Percentiles rank a stretch among this genome's conserved stretches.
Conservation (phyloP, 176 grass and related monocot species). For the Pharus latifolius region DNA sequence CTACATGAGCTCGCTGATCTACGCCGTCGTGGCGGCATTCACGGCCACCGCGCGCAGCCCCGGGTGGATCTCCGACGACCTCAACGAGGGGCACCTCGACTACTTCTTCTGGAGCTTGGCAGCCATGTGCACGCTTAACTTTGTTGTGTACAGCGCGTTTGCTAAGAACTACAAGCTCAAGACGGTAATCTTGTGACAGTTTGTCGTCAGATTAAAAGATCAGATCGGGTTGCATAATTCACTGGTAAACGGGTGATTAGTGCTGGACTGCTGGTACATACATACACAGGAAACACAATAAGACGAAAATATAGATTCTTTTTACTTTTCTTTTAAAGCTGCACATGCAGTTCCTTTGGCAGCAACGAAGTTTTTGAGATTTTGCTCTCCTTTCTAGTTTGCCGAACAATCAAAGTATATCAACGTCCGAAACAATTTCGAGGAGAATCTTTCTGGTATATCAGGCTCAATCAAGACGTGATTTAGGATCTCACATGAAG, state of each 20-base stretch:
- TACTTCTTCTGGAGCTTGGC: conserved; percentile 65
- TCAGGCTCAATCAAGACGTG: too few relatives aligned
- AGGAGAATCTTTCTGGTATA: too few relatives aligned
- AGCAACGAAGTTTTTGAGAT: background rate
- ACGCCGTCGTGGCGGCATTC: conserved; percentile 35
- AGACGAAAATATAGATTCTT: background rate
- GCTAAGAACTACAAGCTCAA: conserved; percentile 64
- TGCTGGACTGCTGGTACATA: background rate
- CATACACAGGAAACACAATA: background rate
- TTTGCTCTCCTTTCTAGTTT: background rate
- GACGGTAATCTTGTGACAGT: conserved; percentile 28
- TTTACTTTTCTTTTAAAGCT: background rate
- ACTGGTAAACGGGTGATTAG: background rate
- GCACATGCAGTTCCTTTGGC: background rate
- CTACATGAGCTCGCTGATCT: conserved; percentile 71
- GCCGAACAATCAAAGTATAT: background rate
- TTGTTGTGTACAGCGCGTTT: conserved; percentile 40
- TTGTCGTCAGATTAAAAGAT: background rate
- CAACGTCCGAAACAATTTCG: too few relatives aligned
- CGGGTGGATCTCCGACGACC: conserved; percentile 74
- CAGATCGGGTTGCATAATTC: background rate
- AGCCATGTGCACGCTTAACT: conserved; percentile 53
- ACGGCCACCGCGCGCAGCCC: conserved; percentile 23
- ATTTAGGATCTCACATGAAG: too few relatives aligned
- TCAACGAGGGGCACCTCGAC: conserved; percentile 73